Percentiles rank a stretch among this genome's conserved stretches.
phyloP scores from a whole-genome alignment of 2,329 filamentous ascomycete genomes.

The Talaromyces funiculosus region DNA sequence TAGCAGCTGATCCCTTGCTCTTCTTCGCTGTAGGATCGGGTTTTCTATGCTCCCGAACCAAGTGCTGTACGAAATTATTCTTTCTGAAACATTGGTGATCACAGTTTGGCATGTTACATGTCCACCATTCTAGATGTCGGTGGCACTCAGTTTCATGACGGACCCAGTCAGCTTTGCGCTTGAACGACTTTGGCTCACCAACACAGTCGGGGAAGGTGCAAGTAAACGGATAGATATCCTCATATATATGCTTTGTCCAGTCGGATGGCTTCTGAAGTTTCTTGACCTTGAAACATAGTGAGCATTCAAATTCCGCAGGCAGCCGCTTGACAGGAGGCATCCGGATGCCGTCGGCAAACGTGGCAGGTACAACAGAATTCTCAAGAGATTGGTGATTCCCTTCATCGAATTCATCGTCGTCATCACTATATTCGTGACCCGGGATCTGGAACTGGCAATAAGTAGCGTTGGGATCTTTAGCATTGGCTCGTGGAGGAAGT shows the following conservation, averaged over 20 bases:
- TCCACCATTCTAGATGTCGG: constrained; percentile 86
- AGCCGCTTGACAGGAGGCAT: constrained; percentile 70
- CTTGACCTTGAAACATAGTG: constrained; percentile 78
- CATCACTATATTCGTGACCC: constrained; percentile 52
- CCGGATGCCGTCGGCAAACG: constrained; percentile 75
- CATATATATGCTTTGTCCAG: constrained; percentile 94
- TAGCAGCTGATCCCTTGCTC: constrained; percentile 50
- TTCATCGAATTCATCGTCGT: constrained; percentile 41
- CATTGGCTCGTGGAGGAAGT: constrained; percentile 49
- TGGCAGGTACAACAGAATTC: constrained; percentile 62
- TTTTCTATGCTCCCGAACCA: constrained; percentile 86
- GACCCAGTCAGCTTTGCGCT: constrained; percentile 93
- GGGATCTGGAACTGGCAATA: constrained; percentile 51
- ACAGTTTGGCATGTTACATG: constrained; percentile 74
- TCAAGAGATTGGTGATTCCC: constrained; percentile 63
- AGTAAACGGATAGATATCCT: constrained; percentile 88
- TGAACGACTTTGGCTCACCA: constrained; percentile 85
- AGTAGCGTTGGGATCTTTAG: constrained; percentile 54
- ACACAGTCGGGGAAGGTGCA: constrained; percentile 77
- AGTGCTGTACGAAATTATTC: constrained; percentile 88
- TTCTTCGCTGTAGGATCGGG: constrained; percentile 71
- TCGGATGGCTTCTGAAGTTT: constrained; percentile 87
- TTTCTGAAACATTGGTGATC: constrained; percentile 77
- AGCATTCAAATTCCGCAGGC: constrained; percentile 85
- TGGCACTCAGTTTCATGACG: constrained; percentile 90